Evolutionary conservation across 2,329 filamentous ascomycete genomes (phyloP), one percentile per base, ranked within the genome.

Genomic region (Paracamarosporium sp.): DNA sequence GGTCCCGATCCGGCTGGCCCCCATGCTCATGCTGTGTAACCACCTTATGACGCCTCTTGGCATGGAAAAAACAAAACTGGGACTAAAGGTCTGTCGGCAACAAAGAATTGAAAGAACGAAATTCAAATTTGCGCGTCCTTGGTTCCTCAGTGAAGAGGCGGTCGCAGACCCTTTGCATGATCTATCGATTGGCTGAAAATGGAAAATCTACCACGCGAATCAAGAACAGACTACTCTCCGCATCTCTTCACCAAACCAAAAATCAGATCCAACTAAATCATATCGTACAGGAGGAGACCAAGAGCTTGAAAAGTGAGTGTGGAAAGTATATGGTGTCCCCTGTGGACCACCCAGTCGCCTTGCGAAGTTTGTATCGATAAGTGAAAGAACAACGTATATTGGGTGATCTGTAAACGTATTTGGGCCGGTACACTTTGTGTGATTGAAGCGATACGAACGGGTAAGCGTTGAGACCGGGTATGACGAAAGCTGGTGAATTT

Each of bases 71-170:
- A 35, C 24, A 24, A 20, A 33, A 11, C n/a, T n/a, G n/a, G n/a
- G n/a, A n/a, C 2, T 22, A 40, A 47, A 11, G 7, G 25, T 4
- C 13, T 22, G 28, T n/a, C 11, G 22, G 28, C 11, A 43, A 43
- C 1, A 35, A 4, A 20, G 43, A 33, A 27, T 24, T 27, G 35
- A 53, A 33, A 13, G 38, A 53, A 53, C 44, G 36, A 41, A 25
- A 40, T 40, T 50, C n/a, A 8, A 5, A 35, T 40, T 2, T 50
- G 25, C 15, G 13, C n/a, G 12, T 35, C 31, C n/a, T 28, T 17
- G n/a, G 11, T 38, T 28, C 38, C 50, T 25, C 38, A 53, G 13
- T 33, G 38, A 33, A 53, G 17, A 53, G 50, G 50, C 27, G 30
- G 38, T 24, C 13, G 27, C 20, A 44, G n/a, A 38, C 28, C 40